Evolutionary conservation across 2,329 filamentous ascomycete species (phyloP), one percentile per base, ranked within the genome.

Genomic region (Colletotrichum lentis): DNA sequence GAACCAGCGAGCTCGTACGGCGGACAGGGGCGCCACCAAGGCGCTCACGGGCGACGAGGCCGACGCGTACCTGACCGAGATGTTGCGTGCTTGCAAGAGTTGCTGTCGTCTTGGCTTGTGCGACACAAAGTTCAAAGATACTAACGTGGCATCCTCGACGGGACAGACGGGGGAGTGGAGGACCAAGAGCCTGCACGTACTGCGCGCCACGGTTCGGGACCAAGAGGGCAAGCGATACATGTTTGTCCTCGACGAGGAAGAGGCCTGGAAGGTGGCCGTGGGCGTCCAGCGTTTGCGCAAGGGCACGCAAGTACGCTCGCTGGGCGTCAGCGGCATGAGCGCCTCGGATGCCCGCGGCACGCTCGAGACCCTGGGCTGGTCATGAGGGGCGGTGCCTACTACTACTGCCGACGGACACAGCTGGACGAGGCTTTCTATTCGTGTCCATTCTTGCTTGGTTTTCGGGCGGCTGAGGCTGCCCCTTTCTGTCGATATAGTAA

Each of bases 191-290:
- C 76, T 89, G 60, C 89, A 91, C 75, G 76, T 91, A 11, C 77
- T 91, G 64, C 84, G 89, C 58, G 89, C 88, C 24, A 89, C 85
- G 16, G 82, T 91, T 66, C 81, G 87, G 62, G 89, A 91, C 73
- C 86, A 89, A 71, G 88, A 90, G 69, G 87, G 87, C 50, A 90
- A 89, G 78, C 83, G 88, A 43, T 90, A 87, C 73, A 76, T 91
- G 43, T 91, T 91, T 74, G 83, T 91, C 11, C 78, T 91, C 41
- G 81, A 83, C 47, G 88, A 91, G 74, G 84, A 87, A 69, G 89
- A 91, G 76, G 84, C 84, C 35, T 91, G 89, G 89, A 91, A 91
- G 82, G 80, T 91, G 27, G 83, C 87, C 1, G 80, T 86, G 43
- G 88, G 87, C 2, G 75, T 91, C 72, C 86, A 89, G 75, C 82